A percentile compares a stretch with the other conserved stretches of the same genome.
Evolutionary conservation across 306 rosid genomes (phyloP).

Genomic region (Clitoria ternatea): DNA sequence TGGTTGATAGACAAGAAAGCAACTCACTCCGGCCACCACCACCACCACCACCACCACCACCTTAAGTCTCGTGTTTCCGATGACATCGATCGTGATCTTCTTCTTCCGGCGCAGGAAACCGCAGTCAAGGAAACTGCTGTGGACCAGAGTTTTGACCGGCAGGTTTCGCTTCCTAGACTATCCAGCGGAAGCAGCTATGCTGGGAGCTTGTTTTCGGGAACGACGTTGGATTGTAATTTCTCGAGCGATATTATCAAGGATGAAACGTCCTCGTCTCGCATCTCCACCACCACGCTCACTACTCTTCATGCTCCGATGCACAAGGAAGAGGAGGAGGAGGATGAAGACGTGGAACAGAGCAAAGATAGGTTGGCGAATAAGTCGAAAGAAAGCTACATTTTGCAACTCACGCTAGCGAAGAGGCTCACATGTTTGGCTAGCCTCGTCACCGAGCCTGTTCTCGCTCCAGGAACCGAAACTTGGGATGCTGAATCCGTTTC

Average conservation of each 20-base stretch:
- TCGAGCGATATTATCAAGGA: constrained; percentile 55
- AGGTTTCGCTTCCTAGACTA: constrained; percentile 58
- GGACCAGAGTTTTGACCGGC: constrained; percentile 61
- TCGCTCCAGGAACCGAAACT: constrained; percentile 40
- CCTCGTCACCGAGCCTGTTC: constrained; percentile 55
- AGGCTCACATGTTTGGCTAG: constrained; percentile 58
- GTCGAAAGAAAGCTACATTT: constrained; percentile 49
- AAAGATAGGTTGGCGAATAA: constrained; percentile 37
- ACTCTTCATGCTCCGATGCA: constrained; percentile 24
- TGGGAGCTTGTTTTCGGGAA: constrained; percentile 88
- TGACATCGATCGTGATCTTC: constrained; percentile 46
- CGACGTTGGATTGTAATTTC: constrained; percentile 59
- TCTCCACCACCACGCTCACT: constrained; percentile 8
- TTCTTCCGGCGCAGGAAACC: constrained; percentile 37
- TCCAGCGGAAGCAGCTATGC: constrained; percentile 82
- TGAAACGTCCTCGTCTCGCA: constrained; percentile 36
- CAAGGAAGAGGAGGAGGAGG: constrained; percentile 23
- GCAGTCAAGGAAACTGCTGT: constrained; percentile 36
- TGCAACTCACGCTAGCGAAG: constrained; percentile 64
- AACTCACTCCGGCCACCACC: constrained; percentile 37
- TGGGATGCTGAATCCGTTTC: constrained; percentile 76
- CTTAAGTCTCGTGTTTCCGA: constrained; percentile 1
- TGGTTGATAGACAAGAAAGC: constrained; percentile 61
- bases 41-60: constrained; percentile 12
- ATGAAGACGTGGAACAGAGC: neutral